Base-by-base conservation (phyloP, 1,139 yeast genomes). In the Yamadazyma pseudoaaseri region DNA sequence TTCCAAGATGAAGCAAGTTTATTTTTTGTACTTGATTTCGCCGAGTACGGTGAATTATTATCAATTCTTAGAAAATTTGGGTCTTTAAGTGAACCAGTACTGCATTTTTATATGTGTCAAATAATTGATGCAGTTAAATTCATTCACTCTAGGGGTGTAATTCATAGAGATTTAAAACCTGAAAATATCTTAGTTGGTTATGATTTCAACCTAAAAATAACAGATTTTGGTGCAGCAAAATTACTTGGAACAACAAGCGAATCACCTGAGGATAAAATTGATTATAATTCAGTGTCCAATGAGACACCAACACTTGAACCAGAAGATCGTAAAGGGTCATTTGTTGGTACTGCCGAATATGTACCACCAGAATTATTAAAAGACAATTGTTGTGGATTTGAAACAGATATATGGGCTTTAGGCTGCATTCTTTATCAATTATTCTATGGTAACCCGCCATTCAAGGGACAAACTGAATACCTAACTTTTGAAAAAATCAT, bases 211-310 rank as follows among this genome's bases (percentile, higher is more conserved):
- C 70, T 92, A 39, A 89, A 89, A 57, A 76, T 94, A 36, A 92
- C 98, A n/a, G 99, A 94, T 60, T 94, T 94, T 60, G 99, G 99
- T 16, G 94, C 98, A 1, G 98, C 98, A 2, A 90, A 89, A 56
- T 62, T 94, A 21, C 61, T 92, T 33, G 68, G 62, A n/a, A 49
- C 46, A 6, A 80, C 70, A 9, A 60, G 56, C 16, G 71, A 72
- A 30, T 39, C 43, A 7, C 39, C 46, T 22, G 69, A 58, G 24
- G 72, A 64, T 16, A 62, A 38, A 38, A 66, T 46, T 10, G 68
- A 65, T 27, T 80, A 74, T 50, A 58, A 55, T 30, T 50, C 50
- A 8, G 46, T 56, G 4, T 14, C 26, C 25, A 28, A 20, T 11
- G 35, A 31, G 17, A 13, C 17, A 4, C 18, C n/a, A 11, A 20